Evolutionary conservation across 208 protist species (phyloP), one percentile per base, ranked within the genome.

Genomic region (Phytomonas sp.): DNA sequence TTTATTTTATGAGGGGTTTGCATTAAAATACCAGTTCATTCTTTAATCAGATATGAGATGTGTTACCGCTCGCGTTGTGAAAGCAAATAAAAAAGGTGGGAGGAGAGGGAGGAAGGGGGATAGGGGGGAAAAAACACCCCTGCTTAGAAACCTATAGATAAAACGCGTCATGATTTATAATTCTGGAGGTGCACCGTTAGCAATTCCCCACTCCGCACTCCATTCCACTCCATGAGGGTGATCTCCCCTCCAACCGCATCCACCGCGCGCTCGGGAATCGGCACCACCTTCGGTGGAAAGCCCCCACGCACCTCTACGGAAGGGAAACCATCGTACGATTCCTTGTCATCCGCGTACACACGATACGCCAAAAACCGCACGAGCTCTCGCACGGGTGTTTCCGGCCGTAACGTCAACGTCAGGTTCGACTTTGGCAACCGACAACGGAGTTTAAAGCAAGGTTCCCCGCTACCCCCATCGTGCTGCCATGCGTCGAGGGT

Each of bases 291-390:
- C 0, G 89, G 84, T 28, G 89, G 89, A 61, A 92, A 80, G 37
- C 83, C 74, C 67, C 66, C 68, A 37, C 78, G 64, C 62, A 83
- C 33, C 69, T 72, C 72, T 53, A 91, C 66, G 53, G 60, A 31
- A 53, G 87, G 70, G 68, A 20, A 53, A 51, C 62, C 31, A 60
- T 73, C n/a, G 62, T 78, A 86, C 37, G 77, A 75, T n/a, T 62
- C 61, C 26, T 72, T 75, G 13, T 89, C 76, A 32, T 80, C 79
- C 2, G 40, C 62, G 66, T 87, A 82, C 37, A 87, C 67, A n/a
- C 75, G 32, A 61, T 85, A 91, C 20, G 88, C 81, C 4, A 95
- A 59, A 67, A 90, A 92, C 2, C 82, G 60, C 0, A 86, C 67
- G 20, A 95, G 69, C 34, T 74, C 65, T 40, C 76, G 26, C 7